Evolutionary conservation across 805 yeast species (phyloP), one percentile per base, ranked within the genome.

Genomic region (Candida incommunis): DNA sequence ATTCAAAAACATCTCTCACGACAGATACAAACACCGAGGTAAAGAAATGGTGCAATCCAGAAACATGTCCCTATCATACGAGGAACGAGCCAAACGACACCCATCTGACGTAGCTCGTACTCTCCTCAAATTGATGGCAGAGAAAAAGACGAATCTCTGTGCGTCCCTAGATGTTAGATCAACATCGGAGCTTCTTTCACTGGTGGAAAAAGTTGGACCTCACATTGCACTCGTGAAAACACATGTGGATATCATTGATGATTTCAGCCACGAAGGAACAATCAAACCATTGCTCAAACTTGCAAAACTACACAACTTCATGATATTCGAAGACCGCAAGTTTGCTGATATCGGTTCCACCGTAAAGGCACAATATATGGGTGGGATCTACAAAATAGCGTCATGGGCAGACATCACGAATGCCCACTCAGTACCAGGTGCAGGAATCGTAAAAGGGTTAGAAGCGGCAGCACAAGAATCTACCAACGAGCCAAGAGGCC

Each of bases 281-380:
- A 74, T 90, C 23, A 63, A 64, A 4, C 96, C 97, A 1, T 67
- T 92, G 50, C 64, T 80, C 48, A 76, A 60, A 45, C 68, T 92
- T 25, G 76, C 96, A 20, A 67, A 75, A 54, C 86, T 87, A 58
- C 90, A 88, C 67, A 76, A 82, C 51, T 92, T 92, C 58, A 66
- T 92, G 71, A 81, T 92, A 52, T 92, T 92, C 60, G 99, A 92
- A 66, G 99, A 92, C 66, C 75, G 99, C 51, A 92, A 92, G 66
- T 92, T 92, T 64, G 98, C 99, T 22, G 99, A 92, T 63, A 92
- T 92, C 55, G 99, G 99, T 16, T 86, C 88, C 59, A 92, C 98
- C 1, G 98, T 92, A 45, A 88, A 90, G 66, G 75, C 85, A 41
- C 98, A 92, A 64, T 92, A 90, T 63, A 69, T 82, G 25, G 85